Evolutionary conservation across 2,329 filamentous ascomycete species (phyloP), one percentile per base, ranked within the genome.

Genomic region (Botrytis paeoniae): DNA sequence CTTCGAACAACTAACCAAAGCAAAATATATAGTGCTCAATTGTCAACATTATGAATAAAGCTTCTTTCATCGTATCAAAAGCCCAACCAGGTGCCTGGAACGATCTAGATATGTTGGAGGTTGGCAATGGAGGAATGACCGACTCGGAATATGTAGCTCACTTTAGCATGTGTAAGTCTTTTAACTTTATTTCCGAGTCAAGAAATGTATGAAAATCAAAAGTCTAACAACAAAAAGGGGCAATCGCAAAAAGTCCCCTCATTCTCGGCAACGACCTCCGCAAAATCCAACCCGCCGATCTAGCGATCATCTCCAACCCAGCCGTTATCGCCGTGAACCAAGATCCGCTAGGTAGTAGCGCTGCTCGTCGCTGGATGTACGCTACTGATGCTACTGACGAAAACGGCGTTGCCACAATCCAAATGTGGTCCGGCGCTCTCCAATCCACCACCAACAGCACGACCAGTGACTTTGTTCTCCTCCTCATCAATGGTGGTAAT

Each of bases 401-500:
- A 48, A 83, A 82, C 74, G 84, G 84, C 63, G 76, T 82, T 35
- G 84, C 84, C 54, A 83, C 86, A 66, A 84, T 85, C 60, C 83
- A 85, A 68, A 80, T 88, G 70, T 89, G 85, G 85, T 83, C 83
- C 8, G 85, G 86, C 25, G 75, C 74, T 8, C 79, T 89, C 4
- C 74, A 76, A 57, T 79, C 78, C 20, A 81, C 81, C 1, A 82
- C 82, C 35, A 69, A 69, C 9, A 83, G 85, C 29, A 84, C 84
- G 20, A 83, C 86, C 69, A 82, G 84, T 29, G 81, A 82, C 57
- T 75, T 85, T 54, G 82, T 88, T 6, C 83, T 86, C 1, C 81
- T 88, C 7, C 79, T 82, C 35, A 74, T 89, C 74, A 89, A 89
- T 74, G 84, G 83, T 9, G 84, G 82, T 35, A 83, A 85, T 73